Evolutionary conservation across 2,329 filamentous ascomycete species (phyloP), one percentile per base, ranked within the genome.

Genomic region (Claviceps sp.): DNA sequence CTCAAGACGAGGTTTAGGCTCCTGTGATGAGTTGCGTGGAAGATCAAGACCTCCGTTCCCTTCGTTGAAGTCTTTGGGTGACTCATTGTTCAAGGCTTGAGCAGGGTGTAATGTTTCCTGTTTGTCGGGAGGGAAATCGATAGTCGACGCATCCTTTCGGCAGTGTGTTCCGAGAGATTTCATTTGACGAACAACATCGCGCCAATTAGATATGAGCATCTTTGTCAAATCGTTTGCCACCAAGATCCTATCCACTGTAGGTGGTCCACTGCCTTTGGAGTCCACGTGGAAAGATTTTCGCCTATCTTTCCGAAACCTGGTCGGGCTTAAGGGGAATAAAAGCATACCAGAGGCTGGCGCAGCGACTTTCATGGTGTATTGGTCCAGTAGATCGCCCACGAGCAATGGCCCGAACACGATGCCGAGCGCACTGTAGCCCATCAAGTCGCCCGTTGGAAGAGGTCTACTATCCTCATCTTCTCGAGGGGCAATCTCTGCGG

Each of bases 201-300:
- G 70, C 83, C 82, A 86, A 55, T 84, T 74, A 1, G 74, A 68
- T 48, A 85, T 78, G 5, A 86, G 66, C 80, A 85, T 84, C 61
- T 84, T 79, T 0, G 79, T 70, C 34, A 85, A 75, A 37, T 67
- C 66, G 54, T 80, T 82, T 11, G 79, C 79, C 51, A 81, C 65
- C 45, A 73, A 70, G 22, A 82, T 69, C 57, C 79, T 83, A 65
- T 82, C 74, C 18, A 83, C 64, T 0, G 65, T 62, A 4, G 67
- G 60, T 2, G 64, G 54, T 0, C 60, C 56, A 1, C 53, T 14
- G 8, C 46, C 46, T 4, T 58, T 48, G 3, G 49, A 44, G n/a
- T 54, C 54, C 5, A 13, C 47, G 24, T 2, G 55, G 24, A 22
- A 56, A 60, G 57, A 53, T 51, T 57, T 62, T 37, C 57, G 58